These are phyloP conservation scores for Picochlorum sp. DNA, from an alignment of 139 green algal genomes.

Conservation along the genomic window DNA sequence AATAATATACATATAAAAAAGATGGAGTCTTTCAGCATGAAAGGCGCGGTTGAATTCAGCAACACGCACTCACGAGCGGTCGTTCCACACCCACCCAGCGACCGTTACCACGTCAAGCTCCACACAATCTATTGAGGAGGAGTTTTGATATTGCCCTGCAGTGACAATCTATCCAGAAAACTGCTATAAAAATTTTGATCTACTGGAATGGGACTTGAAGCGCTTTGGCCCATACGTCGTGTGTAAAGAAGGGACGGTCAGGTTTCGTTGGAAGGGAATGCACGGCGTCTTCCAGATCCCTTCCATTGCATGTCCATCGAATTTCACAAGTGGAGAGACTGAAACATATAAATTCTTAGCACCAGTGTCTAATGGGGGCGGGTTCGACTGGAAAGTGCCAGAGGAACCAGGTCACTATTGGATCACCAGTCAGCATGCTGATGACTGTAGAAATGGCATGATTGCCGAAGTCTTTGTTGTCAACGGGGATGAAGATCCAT, in stretches of 20 bases:
- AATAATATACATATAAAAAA: no score
- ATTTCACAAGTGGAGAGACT: slow-evolving; percentile 14
- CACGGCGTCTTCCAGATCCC: slow-evolving; percentile 27
- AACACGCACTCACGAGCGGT: no score
- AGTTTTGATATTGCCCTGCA: background rate
- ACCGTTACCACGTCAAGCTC: background rate
- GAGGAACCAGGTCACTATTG: slow-evolving; percentile 18
- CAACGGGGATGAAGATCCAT: background rate
- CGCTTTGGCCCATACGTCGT: slow-evolving; percentile 10
- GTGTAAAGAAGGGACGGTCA: background rate
- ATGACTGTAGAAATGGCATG: slow-evolving; percentile 17
- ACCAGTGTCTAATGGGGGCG: slow-evolving; percentile 5
- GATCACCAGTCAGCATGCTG: slow-evolving; percentile 15
- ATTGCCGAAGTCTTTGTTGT: background rate
- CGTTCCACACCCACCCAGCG: background rate
- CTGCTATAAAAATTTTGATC: background rate
- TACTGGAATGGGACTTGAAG: background rate
- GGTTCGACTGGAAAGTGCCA: slow-evolving; percentile 19
- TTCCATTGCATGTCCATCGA: slow-evolving; percentile 17
- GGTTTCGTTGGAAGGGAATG: slow-evolving; percentile 17
- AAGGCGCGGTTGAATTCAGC: no score
- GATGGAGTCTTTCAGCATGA: no score
- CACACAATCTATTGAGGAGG: background rate
- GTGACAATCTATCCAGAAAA: background rate
- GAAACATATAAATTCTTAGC: slow-evolving; percentile 19